A percentile compares a stretch with the other conserved stretches of the same genome.
These are phyloP conservation scores for Pseudopithomyces chartarum DNA, from an alignment of 2,329 filamentous ascomycete species.

Conservation along the genomic window DNA sequence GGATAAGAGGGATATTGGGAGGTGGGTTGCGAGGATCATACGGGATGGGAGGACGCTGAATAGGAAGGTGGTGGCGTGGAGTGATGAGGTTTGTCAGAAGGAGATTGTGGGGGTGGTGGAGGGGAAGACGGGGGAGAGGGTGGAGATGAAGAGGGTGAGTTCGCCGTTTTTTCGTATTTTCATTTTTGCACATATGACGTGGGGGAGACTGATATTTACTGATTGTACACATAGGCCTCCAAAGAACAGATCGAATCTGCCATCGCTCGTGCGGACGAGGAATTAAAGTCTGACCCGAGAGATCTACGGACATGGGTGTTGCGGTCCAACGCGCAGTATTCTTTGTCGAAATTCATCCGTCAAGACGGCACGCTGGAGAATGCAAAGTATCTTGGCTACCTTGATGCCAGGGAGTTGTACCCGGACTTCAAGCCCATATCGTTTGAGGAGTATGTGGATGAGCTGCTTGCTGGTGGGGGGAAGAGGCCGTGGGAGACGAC, in stretches of 20 bases:
- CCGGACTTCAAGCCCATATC: conserved; percentile 50
- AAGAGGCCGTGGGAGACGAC: not conserved
- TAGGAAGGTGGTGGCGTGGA: conserved; percentile 56
- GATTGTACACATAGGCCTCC: not conserved
- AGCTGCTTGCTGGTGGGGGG: conserved; percentile 48
- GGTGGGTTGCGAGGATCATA: conserved; percentile 58
- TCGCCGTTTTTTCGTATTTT: too few species aligned
- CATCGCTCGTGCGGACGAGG: not conserved
- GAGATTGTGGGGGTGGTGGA: conserved; percentile 55
- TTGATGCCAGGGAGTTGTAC: conserved; percentile 59
- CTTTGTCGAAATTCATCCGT: conserved; percentile 53
- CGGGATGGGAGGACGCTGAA: conserved; percentile 60
- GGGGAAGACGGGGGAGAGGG: conserved; percentile 54
- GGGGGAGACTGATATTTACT: too few species aligned
- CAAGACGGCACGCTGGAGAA: conserved; percentile 60
- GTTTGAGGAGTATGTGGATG: conserved; percentile 44
- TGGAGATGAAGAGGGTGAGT: conserved; percentile 26
- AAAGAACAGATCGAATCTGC: not conserved
- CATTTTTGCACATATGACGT: too few species aligned
- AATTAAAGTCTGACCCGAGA: not conserved
- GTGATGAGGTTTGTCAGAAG: conserved; percentile 53
- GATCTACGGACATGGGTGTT: not conserved
- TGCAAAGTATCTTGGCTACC: conserved; percentile 61
- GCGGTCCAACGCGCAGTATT: not conserved
- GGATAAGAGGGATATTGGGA: conserved; percentile 59